Evolutionary conservation across 2,329 filamentous ascomycete species (phyloP).

Genomic region (Hortaea werneckii): DNA sequence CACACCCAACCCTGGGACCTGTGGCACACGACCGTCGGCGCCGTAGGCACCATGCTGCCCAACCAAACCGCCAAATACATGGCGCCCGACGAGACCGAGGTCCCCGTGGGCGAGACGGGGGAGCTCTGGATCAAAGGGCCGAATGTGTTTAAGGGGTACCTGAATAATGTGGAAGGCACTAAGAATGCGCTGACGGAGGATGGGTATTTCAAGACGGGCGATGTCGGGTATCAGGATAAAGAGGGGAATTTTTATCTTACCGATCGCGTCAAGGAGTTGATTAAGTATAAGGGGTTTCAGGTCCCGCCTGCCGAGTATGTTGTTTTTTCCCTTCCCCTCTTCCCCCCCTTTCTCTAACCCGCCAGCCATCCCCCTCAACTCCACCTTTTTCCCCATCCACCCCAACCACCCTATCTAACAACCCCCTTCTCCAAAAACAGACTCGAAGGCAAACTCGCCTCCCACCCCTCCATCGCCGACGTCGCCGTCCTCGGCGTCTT

Average conservation of each 20-base stretch:
- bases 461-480: conserved; percentile 34
- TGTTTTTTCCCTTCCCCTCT: no score
- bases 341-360: no score
- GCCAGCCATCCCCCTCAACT: no score
- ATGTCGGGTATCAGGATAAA: conserved; percentile 68
- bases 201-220: conserved; percentile 83
- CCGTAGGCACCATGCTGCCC: conserved; percentile 65
- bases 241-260: conserved; percentile 82
- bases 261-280: conserved; percentile 65
- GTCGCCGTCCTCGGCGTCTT: conserved; percentile 38
- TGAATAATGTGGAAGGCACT: conserved; percentile 62
- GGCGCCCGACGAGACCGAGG: conserved; percentile 47
- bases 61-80: conserved; percentile 78
- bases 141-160: conserved; percentile 70
- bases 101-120: conserved; percentile 49
- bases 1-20: conserved; percentile 61
- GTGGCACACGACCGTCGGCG: conserved; percentile 67
- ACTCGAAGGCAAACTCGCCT: conserved; percentile 32
- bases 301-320: conserved; percentile 34
- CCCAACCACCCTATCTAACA: no score
- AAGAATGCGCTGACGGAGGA: conserved; percentile 61
- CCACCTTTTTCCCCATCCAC: no score
- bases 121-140: conserved; percentile 62
- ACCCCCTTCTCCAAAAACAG: no score
- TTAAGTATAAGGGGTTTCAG: conserved; percentile 43